Conservation (phyloP, 768 basidiomycete species). For the Collybia mongolica region DNA sequence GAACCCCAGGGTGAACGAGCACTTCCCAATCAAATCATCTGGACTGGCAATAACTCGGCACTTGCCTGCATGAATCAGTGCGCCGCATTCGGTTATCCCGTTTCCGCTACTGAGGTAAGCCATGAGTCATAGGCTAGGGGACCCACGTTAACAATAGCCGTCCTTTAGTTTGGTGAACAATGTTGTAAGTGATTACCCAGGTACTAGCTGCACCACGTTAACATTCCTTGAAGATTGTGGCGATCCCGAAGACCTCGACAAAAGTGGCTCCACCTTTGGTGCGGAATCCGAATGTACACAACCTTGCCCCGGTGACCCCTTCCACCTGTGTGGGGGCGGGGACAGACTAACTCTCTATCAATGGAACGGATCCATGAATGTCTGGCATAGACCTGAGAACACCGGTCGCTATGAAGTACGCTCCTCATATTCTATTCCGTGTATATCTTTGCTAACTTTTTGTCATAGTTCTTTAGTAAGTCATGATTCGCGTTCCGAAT, state of each 20-base stretch:
- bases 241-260: conserved; percentile 55
- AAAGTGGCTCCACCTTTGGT: conserved; percentile 34
- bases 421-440: conserved; percentile 2
- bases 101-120: conserved; percentile 58
- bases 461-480: conserved; percentile 45
- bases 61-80: conserved; percentile 68
- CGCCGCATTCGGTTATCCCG: conserved; percentile 68
- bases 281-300: conserved; percentile 42
- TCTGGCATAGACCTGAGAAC: conserved; percentile 65
- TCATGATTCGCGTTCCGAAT: background rate
- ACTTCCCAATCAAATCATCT: conserved; percentile 62
- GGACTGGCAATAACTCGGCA: conserved; percentile 62
- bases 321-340: conserved; percentile 65
- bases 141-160: background rate
- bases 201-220: too few species aligned
- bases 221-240: conserved; percentile 55
- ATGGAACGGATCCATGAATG: conserved; percentile 50
- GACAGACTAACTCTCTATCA: conserved; percentile 53
- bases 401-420: conserved; percentile 71
- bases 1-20: conserved; percentile 45
- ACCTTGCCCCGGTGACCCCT: conserved; percentile 69
- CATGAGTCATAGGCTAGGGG: conserved; percentile 1
- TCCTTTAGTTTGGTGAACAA: conserved; percentile 54
- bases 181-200: conserved; percentile 57
- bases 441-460: conserved; percentile 3